These are phyloP conservation scores for Colletotrichum acutatum DNA, from an alignment of 2,329 filamentous ascomycete species.

Conservation along the genomic window DNA sequence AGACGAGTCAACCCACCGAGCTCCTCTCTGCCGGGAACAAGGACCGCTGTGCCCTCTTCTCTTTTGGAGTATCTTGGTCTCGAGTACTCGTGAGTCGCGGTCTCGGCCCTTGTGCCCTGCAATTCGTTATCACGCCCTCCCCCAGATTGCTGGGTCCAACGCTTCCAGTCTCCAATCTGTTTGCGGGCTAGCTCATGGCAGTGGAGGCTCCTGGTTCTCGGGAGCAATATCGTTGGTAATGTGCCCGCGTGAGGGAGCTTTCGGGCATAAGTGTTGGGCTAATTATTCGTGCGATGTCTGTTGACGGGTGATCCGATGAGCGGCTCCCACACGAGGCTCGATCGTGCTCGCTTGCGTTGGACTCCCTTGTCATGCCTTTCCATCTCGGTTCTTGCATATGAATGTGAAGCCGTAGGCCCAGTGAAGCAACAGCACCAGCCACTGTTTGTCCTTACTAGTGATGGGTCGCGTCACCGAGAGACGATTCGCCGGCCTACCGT, in stretches of 20 bases:
- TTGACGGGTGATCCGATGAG: not conserved
- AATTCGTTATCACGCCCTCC: not conserved
- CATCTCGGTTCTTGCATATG: not conserved
- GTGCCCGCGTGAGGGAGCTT: not conserved
- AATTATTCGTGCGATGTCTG: not conserved
- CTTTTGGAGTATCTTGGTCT: slow-evolving; percentile 35
- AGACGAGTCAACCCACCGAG: not conserved
- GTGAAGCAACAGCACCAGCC: slow-evolving; percentile 1
- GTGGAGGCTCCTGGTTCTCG: slow-evolving; percentile 13
- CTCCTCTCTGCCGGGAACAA: not conserved
- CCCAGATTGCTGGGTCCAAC: slow-evolving; percentile 20
- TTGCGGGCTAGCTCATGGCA: not conserved
- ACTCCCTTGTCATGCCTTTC: not conserved
- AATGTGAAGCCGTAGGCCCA: not conserved
- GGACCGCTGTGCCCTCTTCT: not conserved
- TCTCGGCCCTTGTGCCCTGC: slow-evolving; percentile 18
- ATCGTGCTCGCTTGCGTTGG: not conserved
- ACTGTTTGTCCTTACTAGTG: not conserved
- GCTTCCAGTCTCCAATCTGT: slow-evolving; percentile 13
- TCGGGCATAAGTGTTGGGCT: not conserved
- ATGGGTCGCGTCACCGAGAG: not conserved
- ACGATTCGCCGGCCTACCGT: not conserved
- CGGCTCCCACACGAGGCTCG: not conserved
- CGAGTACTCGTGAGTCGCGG: not conserved
- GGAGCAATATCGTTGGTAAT: not conserved